A percentile compares a stretch with the other conserved stretches of the same genome.
Evolutionary conservation across 2,329 filamentous ascomycete species (phyloP).

Genomic region (Sporothrix inflata): DNA sequence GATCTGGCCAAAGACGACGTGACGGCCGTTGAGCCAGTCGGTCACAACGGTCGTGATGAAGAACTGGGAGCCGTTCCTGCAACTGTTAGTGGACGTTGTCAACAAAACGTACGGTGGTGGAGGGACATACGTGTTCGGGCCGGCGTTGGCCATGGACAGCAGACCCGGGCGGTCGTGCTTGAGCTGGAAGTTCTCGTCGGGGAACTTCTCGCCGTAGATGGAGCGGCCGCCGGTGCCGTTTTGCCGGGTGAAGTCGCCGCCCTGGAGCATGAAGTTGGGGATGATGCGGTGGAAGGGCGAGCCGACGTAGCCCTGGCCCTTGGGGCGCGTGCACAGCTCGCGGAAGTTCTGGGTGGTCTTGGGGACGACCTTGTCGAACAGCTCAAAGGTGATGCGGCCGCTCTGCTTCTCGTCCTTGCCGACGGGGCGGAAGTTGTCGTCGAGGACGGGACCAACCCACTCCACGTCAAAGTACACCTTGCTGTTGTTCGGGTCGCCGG

Average conservation of each 20-base stretch:
- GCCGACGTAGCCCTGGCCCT: conserved; percentile 80
- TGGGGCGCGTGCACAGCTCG: conserved; percentile 77
- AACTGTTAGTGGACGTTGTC: conserved; percentile 38
- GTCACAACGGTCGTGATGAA: conserved; percentile 95
- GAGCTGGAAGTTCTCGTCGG: conserved; percentile 85
- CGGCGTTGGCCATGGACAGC: conserved; percentile 94
- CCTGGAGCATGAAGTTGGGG: conserved; percentile 92
- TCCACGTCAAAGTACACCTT: conserved; percentile 68
- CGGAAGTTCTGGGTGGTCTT: conserved; percentile 87
- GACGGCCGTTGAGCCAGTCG: conserved; percentile 79
- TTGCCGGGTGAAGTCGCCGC: conserved; percentile 90
- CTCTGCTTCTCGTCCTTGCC: conserved; percentile 60
- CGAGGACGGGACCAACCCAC: conserved; percentile 73
- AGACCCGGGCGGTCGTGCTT: conserved; percentile 77
- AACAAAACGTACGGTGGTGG: not conserved
- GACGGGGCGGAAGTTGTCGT: conserved; percentile 61
- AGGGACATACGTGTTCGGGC: conserved; percentile 76
- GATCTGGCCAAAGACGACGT: conserved; percentile 85
- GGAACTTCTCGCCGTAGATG: conserved; percentile 94
- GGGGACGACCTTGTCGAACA: conserved; percentile 84
- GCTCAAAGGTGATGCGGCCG: conserved; percentile 79
- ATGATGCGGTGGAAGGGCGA: conserved; percentile 93
- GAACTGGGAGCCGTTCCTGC: conserved; percentile 95
- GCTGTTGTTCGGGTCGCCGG: conserved; percentile 23
- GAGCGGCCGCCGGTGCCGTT: conserved; percentile 91